These are phyloP conservation scores for Laburnicola sp. DNA, from an alignment of 2,329 filamentous ascomycete genomes.

Conservation along the genomic window DNA sequence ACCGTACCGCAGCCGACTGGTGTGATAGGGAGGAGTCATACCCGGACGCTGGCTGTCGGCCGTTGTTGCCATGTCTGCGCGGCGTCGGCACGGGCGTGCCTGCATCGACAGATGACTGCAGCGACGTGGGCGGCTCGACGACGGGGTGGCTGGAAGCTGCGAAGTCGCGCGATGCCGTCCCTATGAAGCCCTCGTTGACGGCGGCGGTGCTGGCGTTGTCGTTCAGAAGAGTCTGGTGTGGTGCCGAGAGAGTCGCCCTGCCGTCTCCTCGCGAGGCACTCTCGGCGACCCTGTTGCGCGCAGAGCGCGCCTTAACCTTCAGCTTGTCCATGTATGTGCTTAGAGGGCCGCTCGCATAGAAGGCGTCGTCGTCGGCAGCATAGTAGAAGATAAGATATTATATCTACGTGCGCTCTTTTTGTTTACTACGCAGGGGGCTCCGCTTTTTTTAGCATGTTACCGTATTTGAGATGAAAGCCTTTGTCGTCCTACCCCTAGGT, in stretches of 20 bases:
- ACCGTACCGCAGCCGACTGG: not conserved
- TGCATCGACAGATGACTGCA: constrained; percentile 43
- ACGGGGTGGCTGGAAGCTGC: constrained; percentile 24
- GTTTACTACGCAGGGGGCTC: too few relatives aligned
- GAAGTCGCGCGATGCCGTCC: constrained; percentile 41
- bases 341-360: too few relatives aligned
- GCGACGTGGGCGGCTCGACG: constrained; percentile 38
- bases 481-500: too few relatives aligned
- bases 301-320: constrained; percentile 38
- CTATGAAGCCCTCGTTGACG: constrained; percentile 39
- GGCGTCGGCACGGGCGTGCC: constrained; percentile 35
- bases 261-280: constrained; percentile 32
- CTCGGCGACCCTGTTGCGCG: constrained; percentile 38
- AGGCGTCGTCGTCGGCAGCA: not conserved
- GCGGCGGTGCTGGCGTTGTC: constrained; percentile 38
- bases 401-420: too few relatives aligned
- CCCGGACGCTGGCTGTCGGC: constrained; percentile 22
- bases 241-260: constrained; percentile 31
- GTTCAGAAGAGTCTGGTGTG: constrained; percentile 34
- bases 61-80: constrained; percentile 22
- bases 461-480: too few relatives aligned
- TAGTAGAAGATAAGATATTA: too few relatives aligned
- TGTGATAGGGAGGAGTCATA: constrained; percentile 10
- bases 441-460: too few relatives aligned
- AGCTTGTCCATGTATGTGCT: constrained; percentile 44